These are phyloP conservation scores for Rhododendron griersonianum DNA, from an alignment of 148 eudicot species.

Conservation along the genomic window DNA sequence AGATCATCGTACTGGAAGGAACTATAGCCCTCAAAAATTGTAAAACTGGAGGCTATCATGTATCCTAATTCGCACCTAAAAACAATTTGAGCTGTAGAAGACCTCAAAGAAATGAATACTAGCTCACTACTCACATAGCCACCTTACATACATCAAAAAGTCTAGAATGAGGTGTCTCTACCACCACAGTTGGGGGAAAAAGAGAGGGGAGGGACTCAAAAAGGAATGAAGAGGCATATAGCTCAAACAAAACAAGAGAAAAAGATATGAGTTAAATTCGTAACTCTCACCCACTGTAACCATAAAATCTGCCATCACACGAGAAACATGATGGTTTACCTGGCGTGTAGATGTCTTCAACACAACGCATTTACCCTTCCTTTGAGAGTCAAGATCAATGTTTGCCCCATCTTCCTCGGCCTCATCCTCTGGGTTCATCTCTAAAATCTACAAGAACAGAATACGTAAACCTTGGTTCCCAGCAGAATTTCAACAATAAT, in stretches of 20 bases:
- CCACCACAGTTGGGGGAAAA: background rate
- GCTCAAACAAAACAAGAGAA: background rate
- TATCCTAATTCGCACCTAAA: background rate
- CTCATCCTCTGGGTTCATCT: conserved; percentile 95
- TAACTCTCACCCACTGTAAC: background rate
- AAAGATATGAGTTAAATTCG: background rate
- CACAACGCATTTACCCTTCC: conserved; percentile 96
- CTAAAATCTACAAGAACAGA: conserved; percentile 48
- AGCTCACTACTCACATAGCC: background rate
- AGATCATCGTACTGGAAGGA: background rate
- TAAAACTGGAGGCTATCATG: background rate
- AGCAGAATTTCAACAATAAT: background rate
- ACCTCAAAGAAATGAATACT: background rate
- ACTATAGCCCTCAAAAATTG: background rate
- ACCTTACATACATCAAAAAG: background rate
- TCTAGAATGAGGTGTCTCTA: background rate
- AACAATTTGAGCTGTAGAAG: background rate
- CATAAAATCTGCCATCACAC: background rate
- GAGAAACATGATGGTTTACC: conserved; percentile 26
- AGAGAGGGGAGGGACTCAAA: background rate
- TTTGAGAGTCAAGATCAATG: conserved; percentile 91
- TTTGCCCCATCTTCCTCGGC: conserved; percentile 99
- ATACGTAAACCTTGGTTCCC: background rate
- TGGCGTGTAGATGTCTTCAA: conserved; percentile 91
- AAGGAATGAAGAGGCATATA: background rate